A percentile compares a stretch with the other conserved stretches of the same genome.
Evolutionary conservation across 805 yeast genomes (phyloP).

Genomic region (Alloascoidea hylecoeti): DNA sequence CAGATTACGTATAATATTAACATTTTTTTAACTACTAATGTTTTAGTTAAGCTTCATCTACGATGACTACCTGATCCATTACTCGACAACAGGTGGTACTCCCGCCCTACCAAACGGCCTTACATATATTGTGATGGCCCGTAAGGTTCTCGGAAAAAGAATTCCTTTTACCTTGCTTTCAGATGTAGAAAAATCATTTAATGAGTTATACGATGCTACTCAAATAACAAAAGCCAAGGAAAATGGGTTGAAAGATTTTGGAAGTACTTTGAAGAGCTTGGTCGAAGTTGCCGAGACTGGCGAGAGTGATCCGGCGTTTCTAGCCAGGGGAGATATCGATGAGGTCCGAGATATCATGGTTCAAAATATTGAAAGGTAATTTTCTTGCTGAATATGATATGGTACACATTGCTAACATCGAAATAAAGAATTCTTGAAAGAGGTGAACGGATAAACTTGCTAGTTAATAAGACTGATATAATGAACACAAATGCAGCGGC

Average conservation of each 20-base stretch:
- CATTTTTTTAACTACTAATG: no score
- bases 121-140: constrained; percentile 14
- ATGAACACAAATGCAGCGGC: constrained; percentile 52
- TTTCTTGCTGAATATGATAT: background rate
- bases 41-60: constrained; percentile 15
- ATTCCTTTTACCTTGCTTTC: constrained; percentile 12
- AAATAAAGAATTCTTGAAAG: constrained; percentile 36
- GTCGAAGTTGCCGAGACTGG: constrained; percentile 4
- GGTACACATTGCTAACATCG: background rate
- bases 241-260: constrained; percentile 2
- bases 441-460: constrained; percentile 58
- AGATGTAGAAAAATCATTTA: constrained; percentile 8
- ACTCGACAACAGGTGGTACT: constrained; percentile 13
- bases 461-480: constrained; percentile 70
- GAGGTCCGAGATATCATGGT: constrained; percentile 58
- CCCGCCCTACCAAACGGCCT: constrained; percentile 13
- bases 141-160: constrained; percentile 8
- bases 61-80: constrained; percentile 16
- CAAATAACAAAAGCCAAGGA: constrained; percentile 6
- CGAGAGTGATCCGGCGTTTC: constrained; percentile 12
- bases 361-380: constrained; percentile 45
- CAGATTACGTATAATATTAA: background rate
- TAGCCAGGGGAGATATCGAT: constrained; percentile 33
- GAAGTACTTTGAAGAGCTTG: constrained; percentile 7
- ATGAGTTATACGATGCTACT: constrained; percentile 7